phyloP scores from a whole-genome alignment of 2,329 filamentous ascomycete species.

The Hymenoscyphus fructigenus region DNA sequence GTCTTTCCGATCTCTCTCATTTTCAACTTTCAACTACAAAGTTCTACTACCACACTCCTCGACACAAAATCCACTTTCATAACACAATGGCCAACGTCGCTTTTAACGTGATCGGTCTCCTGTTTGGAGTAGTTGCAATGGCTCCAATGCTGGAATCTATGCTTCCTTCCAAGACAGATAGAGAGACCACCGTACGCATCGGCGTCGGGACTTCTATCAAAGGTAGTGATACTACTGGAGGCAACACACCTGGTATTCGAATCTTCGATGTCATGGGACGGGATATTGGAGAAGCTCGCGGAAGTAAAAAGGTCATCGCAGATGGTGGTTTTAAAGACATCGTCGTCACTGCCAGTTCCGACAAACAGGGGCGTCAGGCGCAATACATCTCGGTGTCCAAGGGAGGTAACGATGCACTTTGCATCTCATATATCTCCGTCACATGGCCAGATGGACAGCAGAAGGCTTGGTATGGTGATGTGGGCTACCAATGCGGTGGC shows the following conservation, averaged over 20 bases:
- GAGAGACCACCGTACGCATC: not conserved
- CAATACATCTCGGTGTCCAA: conserved; percentile 3
- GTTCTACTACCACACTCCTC: not conserved
- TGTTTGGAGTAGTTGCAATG: not conserved
- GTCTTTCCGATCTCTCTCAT: not conserved
- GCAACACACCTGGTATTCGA: conserved; percentile 7
- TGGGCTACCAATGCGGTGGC: not conserved
- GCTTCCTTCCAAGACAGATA: not conserved
- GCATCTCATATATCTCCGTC: conserved; percentile 4
- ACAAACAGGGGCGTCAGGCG: not conserved
- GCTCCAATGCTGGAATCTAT: conserved; percentile 6
- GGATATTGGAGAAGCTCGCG: not conserved
- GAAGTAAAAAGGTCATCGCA: not conserved
- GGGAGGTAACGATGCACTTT: conserved; percentile 7
- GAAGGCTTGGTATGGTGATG: not conserved
- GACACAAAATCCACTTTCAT: not conserved
- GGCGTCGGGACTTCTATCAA: conserved; percentile 2
- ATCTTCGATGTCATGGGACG: conserved; percentile 5
- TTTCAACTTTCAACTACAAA: not conserved
- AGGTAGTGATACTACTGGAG: not conserved
- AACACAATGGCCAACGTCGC: not conserved
- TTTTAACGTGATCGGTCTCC: not conserved
- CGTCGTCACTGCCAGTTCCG: not conserved
- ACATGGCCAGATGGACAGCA: not conserved
- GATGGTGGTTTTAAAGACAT: not conserved